A percentile compares a stretch with the other conserved stretches of the same genome.
Conservation (phyloP, 75 land plant species). For the Selaginella moellendorffii region DNA sequence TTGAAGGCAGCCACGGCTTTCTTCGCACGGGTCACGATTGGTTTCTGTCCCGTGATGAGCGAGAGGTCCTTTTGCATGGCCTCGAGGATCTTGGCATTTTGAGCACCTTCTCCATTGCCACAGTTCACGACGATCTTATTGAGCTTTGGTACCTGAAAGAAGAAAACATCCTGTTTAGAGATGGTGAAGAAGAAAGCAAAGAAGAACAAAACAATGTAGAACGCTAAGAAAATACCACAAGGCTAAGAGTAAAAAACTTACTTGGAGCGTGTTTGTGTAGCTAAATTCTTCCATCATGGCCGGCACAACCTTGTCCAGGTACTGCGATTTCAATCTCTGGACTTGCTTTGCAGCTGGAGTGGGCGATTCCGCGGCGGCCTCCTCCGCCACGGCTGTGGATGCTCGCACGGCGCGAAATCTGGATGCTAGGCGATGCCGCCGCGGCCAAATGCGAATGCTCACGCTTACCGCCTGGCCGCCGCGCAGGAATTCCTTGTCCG, state of each 20-base stretch:
- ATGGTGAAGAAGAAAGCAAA: too few relatives aligned
- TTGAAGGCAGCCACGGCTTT: slow-evolving; percentile 74
- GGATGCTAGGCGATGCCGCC: too few relatives aligned
- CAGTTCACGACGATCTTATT: slow-evolving; percentile 82
- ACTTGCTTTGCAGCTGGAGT: slow-evolving; percentile 23
- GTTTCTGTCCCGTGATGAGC: slow-evolving; percentile 68
- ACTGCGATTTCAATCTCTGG: slow-evolving; percentile 42
- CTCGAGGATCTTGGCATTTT: slow-evolving; percentile 78
- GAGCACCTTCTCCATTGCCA: slow-evolving; percentile 86
- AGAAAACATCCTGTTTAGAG: too few relatives aligned
- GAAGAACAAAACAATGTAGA: too few relatives aligned
- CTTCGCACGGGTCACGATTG: slow-evolving; percentile 65
- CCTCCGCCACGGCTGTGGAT: slow-evolving; percentile 7
- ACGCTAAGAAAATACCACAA: too few relatives aligned
- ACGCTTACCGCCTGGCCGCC: too few relatives aligned
- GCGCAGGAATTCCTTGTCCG: too few relatives aligned
- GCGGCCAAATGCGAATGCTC: too few relatives aligned
- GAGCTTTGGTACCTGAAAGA: slow-evolving; percentile 79
- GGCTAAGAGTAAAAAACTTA: too few relatives aligned
- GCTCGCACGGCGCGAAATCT: too few relatives aligned
- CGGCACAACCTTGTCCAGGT: slow-evolving; percentile 64
- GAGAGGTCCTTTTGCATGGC: slow-evolving; percentile 57
- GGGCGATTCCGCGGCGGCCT: too few relatives aligned
- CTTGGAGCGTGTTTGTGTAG: slow-evolving; percentile 56
- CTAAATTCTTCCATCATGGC: slow-evolving; percentile 56